Percentiles rank a stretch among this genome's conserved stretches.
Evolutionary conservation across 495 filamentous ascomycete genomes (phyloP).

Genomic region (Xylaria venustula): DNA sequence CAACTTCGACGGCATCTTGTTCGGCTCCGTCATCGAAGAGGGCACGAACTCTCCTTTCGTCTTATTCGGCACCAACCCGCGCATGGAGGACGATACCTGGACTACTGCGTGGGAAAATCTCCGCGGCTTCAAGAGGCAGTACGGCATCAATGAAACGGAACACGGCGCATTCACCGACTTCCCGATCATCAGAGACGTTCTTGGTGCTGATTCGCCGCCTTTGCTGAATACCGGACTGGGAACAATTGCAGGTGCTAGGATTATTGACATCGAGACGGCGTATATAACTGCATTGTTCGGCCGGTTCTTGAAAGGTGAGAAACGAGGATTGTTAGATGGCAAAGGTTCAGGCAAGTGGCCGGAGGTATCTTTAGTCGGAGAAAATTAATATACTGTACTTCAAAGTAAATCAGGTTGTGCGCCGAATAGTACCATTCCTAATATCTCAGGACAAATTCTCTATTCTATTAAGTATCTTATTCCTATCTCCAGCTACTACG

Average conservation of each 20-base stretch:
- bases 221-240: not conserved
- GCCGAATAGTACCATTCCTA: too few species aligned
- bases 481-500: too few species aligned
- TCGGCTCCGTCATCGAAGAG: slow-evolving; percentile 7
- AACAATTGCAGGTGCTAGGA: not conserved
- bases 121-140: not conserved
- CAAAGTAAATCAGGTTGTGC: too few species aligned
- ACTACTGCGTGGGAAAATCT: not conserved
- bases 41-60: not conserved
- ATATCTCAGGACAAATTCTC: too few species aligned
- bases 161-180: not conserved
- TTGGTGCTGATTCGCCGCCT: not conserved
- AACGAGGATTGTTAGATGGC: not conserved
- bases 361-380: not conserved
- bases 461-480: too few species aligned
- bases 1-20: slow-evolving; percentile 47
- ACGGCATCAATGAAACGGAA: not conserved
- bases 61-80: not conserved
- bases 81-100: not conserved
- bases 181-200: not conserved
- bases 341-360: not conserved
- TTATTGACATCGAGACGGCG: not conserved
- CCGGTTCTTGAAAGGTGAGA: not conserved
- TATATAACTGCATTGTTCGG: not conserved
- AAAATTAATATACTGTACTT: too few species aligned